Conservation (phyloP, 805 yeast genomes). For the Naumovozyma baii region DNA sequence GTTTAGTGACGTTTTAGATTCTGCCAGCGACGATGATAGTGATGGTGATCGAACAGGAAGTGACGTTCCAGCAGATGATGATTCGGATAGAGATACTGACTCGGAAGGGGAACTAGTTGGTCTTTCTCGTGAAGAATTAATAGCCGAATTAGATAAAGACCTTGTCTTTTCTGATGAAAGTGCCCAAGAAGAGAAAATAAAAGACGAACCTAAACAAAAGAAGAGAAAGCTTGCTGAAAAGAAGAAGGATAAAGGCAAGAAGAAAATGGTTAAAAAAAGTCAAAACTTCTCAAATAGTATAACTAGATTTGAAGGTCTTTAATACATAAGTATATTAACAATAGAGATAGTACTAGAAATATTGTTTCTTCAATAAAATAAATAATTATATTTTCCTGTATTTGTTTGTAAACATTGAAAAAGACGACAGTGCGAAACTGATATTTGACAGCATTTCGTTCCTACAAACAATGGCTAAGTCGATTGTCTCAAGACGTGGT, state of each 20-base stretch:
- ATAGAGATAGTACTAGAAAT: too few relatives aligned
- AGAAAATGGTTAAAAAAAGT: slow-evolving; percentile 31
- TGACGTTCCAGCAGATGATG: slow-evolving; percentile 10
- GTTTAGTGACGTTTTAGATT: slow-evolving; percentile 6
- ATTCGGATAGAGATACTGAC: slow-evolving; percentile 11
- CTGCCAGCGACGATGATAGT: neutral
- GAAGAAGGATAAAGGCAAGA: slow-evolving; percentile 19
- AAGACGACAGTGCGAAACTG: neutral
- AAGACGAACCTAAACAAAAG: slow-evolving; percentile 5
- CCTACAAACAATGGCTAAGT: slow-evolving; percentile 13
- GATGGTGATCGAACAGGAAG: neutral
- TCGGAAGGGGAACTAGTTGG: slow-evolving; percentile 19
- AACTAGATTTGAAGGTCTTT: slow-evolving; percentile 49
- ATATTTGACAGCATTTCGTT: neutral
- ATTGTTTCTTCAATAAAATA: neutral
- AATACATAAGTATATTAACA: neutral
- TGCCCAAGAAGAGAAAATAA: slow-evolving; percentile 10
- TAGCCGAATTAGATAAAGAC: slow-evolving; percentile 27
- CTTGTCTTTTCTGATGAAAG: slow-evolving; percentile 6
- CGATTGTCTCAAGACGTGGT: slow-evolving; percentile 22
- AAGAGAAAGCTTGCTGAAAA: slow-evolving; percentile 1
- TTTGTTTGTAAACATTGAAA: neutral
- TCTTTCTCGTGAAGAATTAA: slow-evolving; percentile 24
- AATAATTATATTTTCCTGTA: too few relatives aligned
- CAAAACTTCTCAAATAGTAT: slow-evolving; percentile 57